Base-by-base conservation (phyloP, 495 filamentous ascomycete genomes). In the Xylaria curta region DNA sequence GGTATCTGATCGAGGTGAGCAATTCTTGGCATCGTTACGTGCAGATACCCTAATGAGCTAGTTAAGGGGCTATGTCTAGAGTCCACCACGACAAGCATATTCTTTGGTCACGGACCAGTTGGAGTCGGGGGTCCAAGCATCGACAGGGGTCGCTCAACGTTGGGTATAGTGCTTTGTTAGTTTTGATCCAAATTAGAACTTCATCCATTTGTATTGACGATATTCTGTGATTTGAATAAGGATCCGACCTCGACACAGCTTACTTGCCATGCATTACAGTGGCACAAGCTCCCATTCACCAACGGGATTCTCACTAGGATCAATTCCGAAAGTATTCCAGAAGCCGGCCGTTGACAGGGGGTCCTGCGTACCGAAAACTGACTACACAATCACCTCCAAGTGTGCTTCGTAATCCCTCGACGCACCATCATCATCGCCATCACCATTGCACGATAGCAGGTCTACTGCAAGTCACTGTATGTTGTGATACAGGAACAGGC, bases 171-270 rank as follows among this genome's bases (percentile, higher is more conserved):
- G 31, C 17, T 21, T 38, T 60, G 58, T 60, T 60, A 60, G 58
- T 60, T 60, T 38, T 31, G 10, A 40, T 60, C 58, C 19, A 60
- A 60, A 60, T 60, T 60, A 60, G 58, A 60, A 60, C 58, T 38
- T 60, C 58, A 60, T 38, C 10, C 33, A 24, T 60, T 21, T 21
- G 58, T 60, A 36, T 38, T 33, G 62, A 49, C 24, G 40, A 65
- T 47, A 19, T 33, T 31, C 0, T 65, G n/a, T 44, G 42, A 65
- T 65, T 49, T 65, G 38, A 53, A n/a, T 66, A 38, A 49, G 5
- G 26, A n/a, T 66, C 21, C 24, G n/a, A 19, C n/a, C 44, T 40
- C 46, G 24, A 31, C 46, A 21, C 40, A 13, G 62, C 62, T 47
- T 65, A 44, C 62, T 31, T 33, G 0, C 13, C 42, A 26, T 49